Base-by-base conservation (phyloP, 768 basidiomycete species). In the Thelephora aurantiotincta region DNA sequence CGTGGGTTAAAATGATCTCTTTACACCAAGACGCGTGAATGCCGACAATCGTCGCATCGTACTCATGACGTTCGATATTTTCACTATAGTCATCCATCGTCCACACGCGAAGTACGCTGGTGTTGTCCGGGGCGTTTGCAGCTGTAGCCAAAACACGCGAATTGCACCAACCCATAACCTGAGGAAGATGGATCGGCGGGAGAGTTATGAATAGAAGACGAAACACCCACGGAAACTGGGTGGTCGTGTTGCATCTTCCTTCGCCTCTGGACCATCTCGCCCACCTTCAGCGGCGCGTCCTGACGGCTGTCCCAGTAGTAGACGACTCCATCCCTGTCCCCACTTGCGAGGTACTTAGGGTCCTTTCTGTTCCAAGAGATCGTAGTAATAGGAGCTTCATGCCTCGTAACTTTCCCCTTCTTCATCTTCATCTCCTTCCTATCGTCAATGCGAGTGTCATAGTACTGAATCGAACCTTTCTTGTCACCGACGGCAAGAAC, bases 1-100 rank as follows among this genome's bases (percentile, higher is more conserved):
- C 87, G 55, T 91, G 86, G 2, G 87, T 85, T 37, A 78, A 85
- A n/a, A 94, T 63, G 33, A 96, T 63, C 56, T 94, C 91, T 53
- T 87, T 88, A 56, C 80, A 79, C 3, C 80, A 76, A 13, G 87
- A 85, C 59, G 78, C 88, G 46, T 82, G 70, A 11, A 89, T 61
- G 5, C 78, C 77, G 5, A 80, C 82, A 46, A 91, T 74, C 50
- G 77, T 74, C 9, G 79, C 73, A 20, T 66, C 68, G 14, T 70
- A 63, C 35, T 74, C 71, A n/a, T 74, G 52, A 46, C 65, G 44
- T 50, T 50, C 35, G 47, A 48, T 12, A 57, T 61, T 14, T 64
- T 48, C 55, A 68, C 55, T 66, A 82, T 65, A 56, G 67, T 30
- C 16, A 46, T 35, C 33, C 33, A 35, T 33, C 34, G 33, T 13